Evolutionary conservation across 177 flowering plant species (phyloP), one percentile per base, ranked within the genome.

Genomic region (Vitis hybrid): DNA sequence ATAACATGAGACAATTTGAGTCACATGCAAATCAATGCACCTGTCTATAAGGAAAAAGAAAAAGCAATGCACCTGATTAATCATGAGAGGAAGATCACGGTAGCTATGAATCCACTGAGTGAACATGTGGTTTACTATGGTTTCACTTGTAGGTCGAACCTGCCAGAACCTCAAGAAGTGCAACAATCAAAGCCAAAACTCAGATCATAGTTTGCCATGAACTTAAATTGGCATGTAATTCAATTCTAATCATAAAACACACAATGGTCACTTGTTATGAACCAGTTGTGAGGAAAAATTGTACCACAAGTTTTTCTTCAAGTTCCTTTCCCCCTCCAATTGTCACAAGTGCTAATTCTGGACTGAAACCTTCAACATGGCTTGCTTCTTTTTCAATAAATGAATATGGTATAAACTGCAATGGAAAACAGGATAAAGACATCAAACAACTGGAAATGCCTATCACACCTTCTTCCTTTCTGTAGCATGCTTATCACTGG

Each of bases 331-430:
- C 99, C 61, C 98, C 99, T 62, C 98, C 99, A 72, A 95, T 79
- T 15, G 99, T 93, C 66, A 95, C 99, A 67, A 95, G 75, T 55
- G 98, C 99, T 73, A 93, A 78, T 74, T 93, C 99, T 22, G 99
- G 99, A 84, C 94, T 95, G 73, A 95, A 93, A 50, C 98, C 99
- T 76, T 95, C 92, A 68, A 95, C 97, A 84, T 95, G 99, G 74
- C 93, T 90, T 65, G 99, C 99, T 85, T 95, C 99, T 89, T 95
- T 95, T 88, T 93, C 98, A 49, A 95, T 90, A 76, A 95, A 95
- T 5, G 99, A 95, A 74, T 88, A 95, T 49, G 98, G 98, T 76
- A 95, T 95, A 78, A 95, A 87, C 99, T 93, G 93, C 83, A 81
- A 15, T 15, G 8, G 34, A 19, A 68, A 52, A 5, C 15, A 67